A percentile compares a stretch with the other conserved stretches of the same genome.
Evolutionary conservation across 768 basidiomycete genomes (phyloP).

Genomic region (Zangia roseola): DNA sequence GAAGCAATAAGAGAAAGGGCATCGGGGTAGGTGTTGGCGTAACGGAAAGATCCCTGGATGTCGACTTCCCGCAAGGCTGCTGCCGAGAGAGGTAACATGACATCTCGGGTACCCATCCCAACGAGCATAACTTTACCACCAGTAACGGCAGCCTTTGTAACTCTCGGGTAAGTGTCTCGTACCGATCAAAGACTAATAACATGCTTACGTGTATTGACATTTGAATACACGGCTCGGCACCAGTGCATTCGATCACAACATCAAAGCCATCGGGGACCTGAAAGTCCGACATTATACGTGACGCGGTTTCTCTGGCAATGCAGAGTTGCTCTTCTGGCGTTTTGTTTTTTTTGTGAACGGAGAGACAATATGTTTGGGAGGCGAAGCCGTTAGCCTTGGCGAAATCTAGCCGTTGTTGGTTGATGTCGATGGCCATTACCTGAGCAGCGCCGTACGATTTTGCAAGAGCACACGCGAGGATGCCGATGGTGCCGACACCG

Average conservation of each 20-base stretch:
- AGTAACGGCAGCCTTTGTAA: conserved; percentile 65
- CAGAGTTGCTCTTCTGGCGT: conserved; percentile 56
- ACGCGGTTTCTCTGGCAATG: conserved; percentile 57
- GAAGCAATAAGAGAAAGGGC: conserved; percentile 73
- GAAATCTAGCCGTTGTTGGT: conserved; percentile 76
- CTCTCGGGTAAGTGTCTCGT: conserved; percentile 12
- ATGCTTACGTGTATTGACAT: conserved; percentile 82
- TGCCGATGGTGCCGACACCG: conserved; percentile 91
- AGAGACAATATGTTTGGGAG: conserved; percentile 65
- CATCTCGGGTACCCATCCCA: conserved; percentile 90
- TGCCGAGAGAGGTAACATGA: conserved; percentile 76
- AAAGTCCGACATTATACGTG: conserved; percentile 53
- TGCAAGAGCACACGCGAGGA: conserved; percentile 83
- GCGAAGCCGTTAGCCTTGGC: conserved; percentile 76
- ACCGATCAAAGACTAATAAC: conserved; percentile 9
- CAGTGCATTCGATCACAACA: conserved; percentile 93
- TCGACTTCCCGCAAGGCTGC: conserved; percentile 90
- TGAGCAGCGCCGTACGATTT: conserved; percentile 66
- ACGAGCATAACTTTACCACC: conserved; percentile 93
- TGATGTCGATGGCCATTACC: conserved; percentile 85
- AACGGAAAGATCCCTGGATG: conserved; percentile 88
- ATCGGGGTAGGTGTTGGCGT: conserved; percentile 87
- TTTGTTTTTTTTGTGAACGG: conserved; percentile 47
- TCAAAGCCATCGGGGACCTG: conserved; percentile 78
- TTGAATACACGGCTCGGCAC: conserved; percentile 89